A percentile compares a stretch with the other conserved stretches of the same genome.
These are phyloP conservation scores for Cyamopsis tetragonoloba DNA, from an alignment of 306 rosid species.

Conservation along the genomic window DNA sequence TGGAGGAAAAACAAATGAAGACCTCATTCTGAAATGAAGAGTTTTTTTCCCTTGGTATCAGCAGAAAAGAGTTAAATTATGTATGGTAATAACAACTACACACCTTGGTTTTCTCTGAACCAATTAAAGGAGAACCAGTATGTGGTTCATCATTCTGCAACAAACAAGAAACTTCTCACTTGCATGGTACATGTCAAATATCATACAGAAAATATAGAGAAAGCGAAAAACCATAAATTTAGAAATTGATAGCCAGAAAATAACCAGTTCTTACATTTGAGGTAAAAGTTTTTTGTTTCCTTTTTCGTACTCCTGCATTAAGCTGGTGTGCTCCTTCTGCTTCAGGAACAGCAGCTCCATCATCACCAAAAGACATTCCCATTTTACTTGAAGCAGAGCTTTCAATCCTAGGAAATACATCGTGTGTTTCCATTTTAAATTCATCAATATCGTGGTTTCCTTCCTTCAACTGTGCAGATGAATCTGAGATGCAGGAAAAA, in stretches of 20 bases:
- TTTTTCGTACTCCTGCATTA: slow-evolving; percentile 48
- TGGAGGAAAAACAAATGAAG: neutral
- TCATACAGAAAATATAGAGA: slow-evolving; percentile 22
- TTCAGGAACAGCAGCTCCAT: slow-evolving; percentile 38
- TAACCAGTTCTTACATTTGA: slow-evolving; percentile 45
- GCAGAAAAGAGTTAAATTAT: neutral
- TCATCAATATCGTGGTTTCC: slow-evolving; percentile 41
- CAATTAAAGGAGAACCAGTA: slow-evolving; percentile 39
- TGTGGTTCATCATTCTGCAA: slow-evolving; percentile 55
- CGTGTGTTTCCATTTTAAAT: slow-evolving; percentile 48
- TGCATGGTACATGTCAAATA: slow-evolving; percentile 25
- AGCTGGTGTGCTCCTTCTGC: slow-evolving; percentile 41
- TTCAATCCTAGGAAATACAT: slow-evolving; percentile 39
- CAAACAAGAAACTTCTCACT: slow-evolving; percentile 33
- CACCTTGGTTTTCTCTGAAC: slow-evolving; percentile 57
- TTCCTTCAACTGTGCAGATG: slow-evolving; percentile 50
- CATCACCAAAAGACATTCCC: slow-evolving; percentile 36
- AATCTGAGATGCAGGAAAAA: slow-evolving; percentile 45
- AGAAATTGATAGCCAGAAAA: slow-evolving; percentile 6
- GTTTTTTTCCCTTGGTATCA: too few species aligned
- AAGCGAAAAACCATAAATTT: neutral
- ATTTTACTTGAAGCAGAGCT: slow-evolving; percentile 37
- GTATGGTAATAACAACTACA: slow-evolving; percentile 10
- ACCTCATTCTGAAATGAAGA: neutral
- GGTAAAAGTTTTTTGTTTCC: slow-evolving; percentile 53